Percentiles rank a stretch among this genome's conserved stretches.
Evolutionary conservation across 2,329 filamentous ascomycete species (phyloP).

Genomic region (Aspergillus calidoustus): DNA sequence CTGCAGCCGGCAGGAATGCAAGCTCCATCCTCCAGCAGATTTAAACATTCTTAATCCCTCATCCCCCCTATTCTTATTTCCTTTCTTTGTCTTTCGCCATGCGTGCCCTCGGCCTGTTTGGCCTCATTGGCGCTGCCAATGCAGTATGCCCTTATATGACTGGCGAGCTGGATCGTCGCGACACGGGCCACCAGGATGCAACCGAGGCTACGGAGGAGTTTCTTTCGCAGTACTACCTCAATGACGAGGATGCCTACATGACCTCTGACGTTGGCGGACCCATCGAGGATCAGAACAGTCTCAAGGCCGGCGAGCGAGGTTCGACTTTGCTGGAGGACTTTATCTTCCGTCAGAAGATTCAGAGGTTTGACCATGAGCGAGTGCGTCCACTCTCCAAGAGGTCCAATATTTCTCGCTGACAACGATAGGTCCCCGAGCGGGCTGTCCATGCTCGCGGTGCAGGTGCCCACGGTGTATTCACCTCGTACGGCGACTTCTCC

Average conservation of each 20-base stretch:
- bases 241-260: conserved; percentile 61
- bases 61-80: neutral
- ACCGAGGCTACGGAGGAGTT: conserved; percentile 43
- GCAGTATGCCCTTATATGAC: conserved; percentile 50
- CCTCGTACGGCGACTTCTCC: conserved; percentile 67
- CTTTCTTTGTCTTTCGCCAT: conserved; percentile 23
- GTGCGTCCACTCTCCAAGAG: conserved; percentile 45
- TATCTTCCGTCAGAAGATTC: conserved; percentile 73
- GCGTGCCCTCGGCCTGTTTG: conserved; percentile 32
- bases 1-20: conserved; percentile 4
- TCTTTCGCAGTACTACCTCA: conserved; percentile 50
- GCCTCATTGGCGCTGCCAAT: conserved; percentile 41
- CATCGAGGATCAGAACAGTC: conserved; percentile 68
- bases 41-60: neutral
- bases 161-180: conserved; percentile 35
- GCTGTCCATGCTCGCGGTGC: conserved; percentile 73
- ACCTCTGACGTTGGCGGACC: conserved; percentile 72
- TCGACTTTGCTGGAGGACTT: conserved; percentile 74
- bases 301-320: conserved; percentile 69
- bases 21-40: neutral
- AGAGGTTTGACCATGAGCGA: conserved; percentile 72
- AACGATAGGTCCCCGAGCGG: conserved; percentile 60
- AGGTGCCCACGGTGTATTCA: conserved; percentile 71
- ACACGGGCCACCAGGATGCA: conserved; percentile 27
- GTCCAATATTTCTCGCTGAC: neutral